Conservation (phyloP, 2,329 filamentous ascomycete genomes). For the Tolypocladium album region DNA sequence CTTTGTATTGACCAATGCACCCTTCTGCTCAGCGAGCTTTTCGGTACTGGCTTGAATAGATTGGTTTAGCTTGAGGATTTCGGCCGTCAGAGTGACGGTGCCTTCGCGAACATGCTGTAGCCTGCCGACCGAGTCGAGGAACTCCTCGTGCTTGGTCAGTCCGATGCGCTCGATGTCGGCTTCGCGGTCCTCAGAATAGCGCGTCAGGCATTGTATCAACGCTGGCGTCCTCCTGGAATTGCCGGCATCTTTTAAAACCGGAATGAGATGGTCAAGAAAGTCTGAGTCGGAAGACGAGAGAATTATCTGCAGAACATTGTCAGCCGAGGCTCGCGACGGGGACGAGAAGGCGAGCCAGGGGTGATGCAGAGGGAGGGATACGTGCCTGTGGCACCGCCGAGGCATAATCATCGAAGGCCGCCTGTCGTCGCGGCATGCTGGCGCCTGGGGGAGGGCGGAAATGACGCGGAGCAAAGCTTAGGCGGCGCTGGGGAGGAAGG, state of each 20-base stretch:
- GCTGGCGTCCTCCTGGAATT: conserved; percentile 60
- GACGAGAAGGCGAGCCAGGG: not conserved
- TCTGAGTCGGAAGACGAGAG: conserved; percentile 84
- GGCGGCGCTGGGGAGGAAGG: not conserved
- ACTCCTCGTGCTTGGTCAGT: conserved; percentile 92
- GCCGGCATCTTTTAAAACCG: conserved; percentile 83
- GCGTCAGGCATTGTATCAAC: conserved; percentile 58
- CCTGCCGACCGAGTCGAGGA: conserved; percentile 86
- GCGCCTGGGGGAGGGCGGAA: not conserved
- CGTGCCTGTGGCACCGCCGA: conserved; percentile 34
- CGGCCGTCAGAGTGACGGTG: conserved; percentile 76
- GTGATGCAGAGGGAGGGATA: not conserved
- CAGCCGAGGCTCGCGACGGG: not conserved
- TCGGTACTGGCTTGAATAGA: conserved; percentile 94
- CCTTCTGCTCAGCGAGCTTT: conserved; percentile 88
- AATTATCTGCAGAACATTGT: conserved; percentile 56
- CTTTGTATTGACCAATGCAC: conserved; percentile 82
- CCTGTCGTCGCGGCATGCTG: conserved; percentile 33
- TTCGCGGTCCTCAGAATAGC: conserved; percentile 80
- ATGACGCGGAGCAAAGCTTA: not conserved
- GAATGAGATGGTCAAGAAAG: conserved; percentile 91
- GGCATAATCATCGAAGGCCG: conserved; percentile 35
- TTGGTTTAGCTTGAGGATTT: conserved; percentile 87
- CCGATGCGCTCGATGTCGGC: conserved; percentile 89
- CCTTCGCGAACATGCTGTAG: conserved; percentile 87